These are phyloP conservation scores for Crithidia brevicula DNA, from an alignment of 208 protist genomes.

Conservation along the genomic window DNA sequence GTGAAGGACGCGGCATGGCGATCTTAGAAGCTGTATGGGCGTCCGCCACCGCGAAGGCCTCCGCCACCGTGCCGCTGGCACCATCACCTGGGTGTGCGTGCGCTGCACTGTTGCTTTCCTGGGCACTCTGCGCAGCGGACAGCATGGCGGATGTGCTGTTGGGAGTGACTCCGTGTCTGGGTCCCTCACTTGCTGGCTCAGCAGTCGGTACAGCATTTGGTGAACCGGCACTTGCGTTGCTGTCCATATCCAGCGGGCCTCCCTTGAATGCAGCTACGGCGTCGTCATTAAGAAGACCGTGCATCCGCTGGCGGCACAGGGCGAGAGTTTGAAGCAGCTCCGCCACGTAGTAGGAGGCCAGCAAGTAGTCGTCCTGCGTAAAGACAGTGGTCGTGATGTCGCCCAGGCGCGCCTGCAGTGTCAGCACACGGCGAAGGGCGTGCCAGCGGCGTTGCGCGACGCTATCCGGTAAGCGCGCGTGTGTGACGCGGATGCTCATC, in stretches of 20 bases:
- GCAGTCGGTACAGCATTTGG: too few species aligned
- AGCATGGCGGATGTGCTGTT: too few species aligned
- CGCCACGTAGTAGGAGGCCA: slow-evolving; percentile 34
- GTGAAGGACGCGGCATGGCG: neutral
- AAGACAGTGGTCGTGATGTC: slow-evolving; percentile 38
- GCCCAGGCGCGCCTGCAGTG: slow-evolving; percentile 30
- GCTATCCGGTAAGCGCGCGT: slow-evolving; percentile 14
- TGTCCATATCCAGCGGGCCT: too few species aligned
- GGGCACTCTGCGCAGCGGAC: too few species aligned
- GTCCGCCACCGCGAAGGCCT: slow-evolving; percentile 29
- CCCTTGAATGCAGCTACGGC: too few species aligned
- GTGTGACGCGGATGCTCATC: slow-evolving; percentile 37
- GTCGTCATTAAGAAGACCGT: too few species aligned
- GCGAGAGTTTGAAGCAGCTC: slow-evolving; percentile 23
- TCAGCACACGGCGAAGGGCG: slow-evolving; percentile 26
- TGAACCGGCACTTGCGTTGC: too few species aligned
- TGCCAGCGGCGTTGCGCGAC: neutral
- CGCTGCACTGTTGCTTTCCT: too few species aligned
- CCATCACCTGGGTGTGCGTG: neutral
- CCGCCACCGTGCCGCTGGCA: slow-evolving; percentile 11
- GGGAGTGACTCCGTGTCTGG: too few species aligned
- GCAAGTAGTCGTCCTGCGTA: slow-evolving; percentile 47
- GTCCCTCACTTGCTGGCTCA: too few species aligned
- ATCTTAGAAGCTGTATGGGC: neutral
- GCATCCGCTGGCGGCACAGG: slow-evolving; percentile 30